These are phyloP conservation scores for Coemansia sp. DNA, from an alignment of 192 early-diverging fungal species.

Conservation along the genomic window DNA sequence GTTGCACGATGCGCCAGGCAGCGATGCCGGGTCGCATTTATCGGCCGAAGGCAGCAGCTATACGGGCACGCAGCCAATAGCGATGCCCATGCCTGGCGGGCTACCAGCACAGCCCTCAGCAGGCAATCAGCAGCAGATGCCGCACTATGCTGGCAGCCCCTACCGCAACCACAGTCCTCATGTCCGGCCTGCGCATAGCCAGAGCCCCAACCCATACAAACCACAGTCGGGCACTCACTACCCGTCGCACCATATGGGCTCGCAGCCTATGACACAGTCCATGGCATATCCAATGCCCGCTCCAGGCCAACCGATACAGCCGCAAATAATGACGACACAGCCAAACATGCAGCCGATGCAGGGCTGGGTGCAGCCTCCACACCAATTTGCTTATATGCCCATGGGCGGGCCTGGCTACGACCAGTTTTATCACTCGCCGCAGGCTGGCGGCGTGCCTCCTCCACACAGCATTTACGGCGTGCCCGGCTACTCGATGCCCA, in stretches of 20 bases:
- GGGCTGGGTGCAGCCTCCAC: constrained; percentile 47
- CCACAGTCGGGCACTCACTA: constrained; percentile 43
- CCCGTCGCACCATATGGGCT: constrained; percentile 38
- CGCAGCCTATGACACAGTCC: constrained; percentile 42
- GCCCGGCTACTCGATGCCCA: constrained; percentile 42
- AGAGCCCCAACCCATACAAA: constrained; percentile 41
- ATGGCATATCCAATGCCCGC: constrained; percentile 44
- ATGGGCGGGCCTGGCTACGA: constrained; percentile 42
- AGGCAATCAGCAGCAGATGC: constrained; percentile 22
- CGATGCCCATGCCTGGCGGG: constrained; percentile 23
- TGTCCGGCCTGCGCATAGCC: constrained; percentile 42
- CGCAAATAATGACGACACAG: constrained; percentile 46
- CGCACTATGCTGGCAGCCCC: constrained; percentile 33
- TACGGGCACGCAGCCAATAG: constrained; percentile 10
- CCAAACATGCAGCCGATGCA: constrained; percentile 50
- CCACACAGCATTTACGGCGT: constrained; percentile 46
- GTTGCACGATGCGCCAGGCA: constrained; percentile 20
- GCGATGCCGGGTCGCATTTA: constrained; percentile 9
- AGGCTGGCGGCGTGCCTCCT: constrained; percentile 28
- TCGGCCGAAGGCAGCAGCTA: constrained; percentile 15
- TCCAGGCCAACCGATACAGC: constrained; percentile 46
- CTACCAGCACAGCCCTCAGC: constrained; percentile 13
- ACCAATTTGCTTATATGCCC: constrained; percentile 48
- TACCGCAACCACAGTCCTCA: constrained; percentile 45
- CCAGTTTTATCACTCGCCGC: constrained; percentile 43